Evolutionary conservation across 345 rosid species (phyloP).

Genomic region (Acer negundo): DNA sequence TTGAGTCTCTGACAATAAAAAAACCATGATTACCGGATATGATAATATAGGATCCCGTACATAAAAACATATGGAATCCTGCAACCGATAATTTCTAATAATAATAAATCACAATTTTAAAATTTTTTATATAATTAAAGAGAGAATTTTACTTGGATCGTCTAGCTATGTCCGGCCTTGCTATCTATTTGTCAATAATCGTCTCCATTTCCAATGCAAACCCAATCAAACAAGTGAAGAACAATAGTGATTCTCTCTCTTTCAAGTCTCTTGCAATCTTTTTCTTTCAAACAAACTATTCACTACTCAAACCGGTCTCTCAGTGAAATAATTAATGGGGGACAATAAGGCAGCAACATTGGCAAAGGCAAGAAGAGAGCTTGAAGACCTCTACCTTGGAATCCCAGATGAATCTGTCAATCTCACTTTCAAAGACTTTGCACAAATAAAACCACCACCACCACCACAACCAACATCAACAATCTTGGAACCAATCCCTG

Average conservation of each 20-base stretch:
- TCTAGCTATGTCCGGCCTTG: slow-evolving; percentile 22
- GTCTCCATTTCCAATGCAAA: slow-evolving; percentile 23
- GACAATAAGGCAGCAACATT: slow-evolving; percentile 26
- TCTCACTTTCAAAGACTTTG: slow-evolving; percentile 64
- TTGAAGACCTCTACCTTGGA: slow-evolving; percentile 60
- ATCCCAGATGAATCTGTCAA: slow-evolving; percentile 72
- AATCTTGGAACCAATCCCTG: slow-evolving; percentile 25
- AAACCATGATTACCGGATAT: too few relatives aligned
- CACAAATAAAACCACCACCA: slow-evolving; percentile 30
- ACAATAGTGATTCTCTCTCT: too few relatives aligned
- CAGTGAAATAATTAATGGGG: slow-evolving; percentile 27
- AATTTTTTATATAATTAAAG: too few relatives aligned
- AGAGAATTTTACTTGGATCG: too few relatives aligned
- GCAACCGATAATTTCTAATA: too few relatives aligned
- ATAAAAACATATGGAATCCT: too few relatives aligned
- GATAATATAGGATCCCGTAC: too few relatives aligned
- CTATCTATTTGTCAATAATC: not conserved
- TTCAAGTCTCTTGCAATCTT: too few relatives aligned
- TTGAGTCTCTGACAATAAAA: too few relatives aligned
- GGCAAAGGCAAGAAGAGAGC: slow-evolving; percentile 55
- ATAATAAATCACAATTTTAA: too few relatives aligned
- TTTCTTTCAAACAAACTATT: not conserved
- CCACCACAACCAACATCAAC: slow-evolving; percentile 16
- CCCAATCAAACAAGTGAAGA: too few relatives aligned
- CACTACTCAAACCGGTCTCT: not conserved